Evolutionary conservation across 1,284 basidiomycete species (phyloP).

Genomic region (Cutaneotrichosporon cyanovorans): DNA sequence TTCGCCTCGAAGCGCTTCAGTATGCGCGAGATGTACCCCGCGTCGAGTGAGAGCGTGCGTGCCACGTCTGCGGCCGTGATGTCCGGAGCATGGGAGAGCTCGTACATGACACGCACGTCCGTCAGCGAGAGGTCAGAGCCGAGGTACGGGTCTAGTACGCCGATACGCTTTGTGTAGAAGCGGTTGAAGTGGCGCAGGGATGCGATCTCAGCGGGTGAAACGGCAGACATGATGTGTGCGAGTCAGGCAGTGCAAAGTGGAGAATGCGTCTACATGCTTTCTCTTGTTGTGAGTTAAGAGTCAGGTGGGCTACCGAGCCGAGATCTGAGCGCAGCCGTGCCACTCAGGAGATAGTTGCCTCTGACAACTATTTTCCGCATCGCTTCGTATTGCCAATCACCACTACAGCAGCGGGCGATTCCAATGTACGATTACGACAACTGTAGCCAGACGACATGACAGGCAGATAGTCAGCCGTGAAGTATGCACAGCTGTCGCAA

Average conservation of each 20-base stretch:
- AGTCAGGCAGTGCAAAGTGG: background rate
- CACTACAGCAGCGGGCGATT: no score
- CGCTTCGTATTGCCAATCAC: no score
- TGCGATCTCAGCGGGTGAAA: slow-evolving; percentile 2
- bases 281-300: no score
- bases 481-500: no score
- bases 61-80: slow-evolving; percentile 8
- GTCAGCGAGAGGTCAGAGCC: slow-evolving; percentile 8
- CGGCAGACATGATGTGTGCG: slow-evolving; percentile 44
- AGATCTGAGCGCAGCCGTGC: no score
- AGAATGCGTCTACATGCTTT: no score
- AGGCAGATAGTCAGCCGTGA: no score
- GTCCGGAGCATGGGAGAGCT: slow-evolving; percentile 5
- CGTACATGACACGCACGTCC: slow-evolving; percentile 14
- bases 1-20: slow-evolving; percentile 12
- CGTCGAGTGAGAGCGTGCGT: slow-evolving; percentile 8
- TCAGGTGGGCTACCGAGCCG: no score
- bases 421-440: no score
- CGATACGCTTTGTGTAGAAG: slow-evolving; percentile 14
- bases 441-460: no score
- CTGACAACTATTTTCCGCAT: no score
- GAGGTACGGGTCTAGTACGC: slow-evolving; percentile 10
- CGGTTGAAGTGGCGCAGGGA: slow-evolving; percentile 18
- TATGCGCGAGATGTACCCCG: slow-evolving; percentile 14
- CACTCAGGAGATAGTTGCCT: no score